phyloP scores from a whole-genome alignment of 176 grass and related monocot genomes.

The Bothriochloa decipiens region DNA sequence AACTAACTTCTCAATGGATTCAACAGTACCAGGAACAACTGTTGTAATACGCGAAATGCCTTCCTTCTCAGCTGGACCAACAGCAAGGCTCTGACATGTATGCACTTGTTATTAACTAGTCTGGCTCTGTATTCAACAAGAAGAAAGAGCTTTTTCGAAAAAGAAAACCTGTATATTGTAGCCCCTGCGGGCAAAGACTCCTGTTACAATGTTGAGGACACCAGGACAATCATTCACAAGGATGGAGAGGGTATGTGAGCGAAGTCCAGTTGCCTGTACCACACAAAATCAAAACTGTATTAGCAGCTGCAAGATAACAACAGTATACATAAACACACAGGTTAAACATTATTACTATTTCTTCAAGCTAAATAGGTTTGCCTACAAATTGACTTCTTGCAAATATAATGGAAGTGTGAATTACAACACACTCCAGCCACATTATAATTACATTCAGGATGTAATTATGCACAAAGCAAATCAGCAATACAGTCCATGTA shows the following conservation, averaged over 20 bases:
- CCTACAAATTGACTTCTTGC: slow-evolving; percentile 22
- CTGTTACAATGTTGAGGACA: slow-evolving; percentile 93
- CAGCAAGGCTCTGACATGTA: slow-evolving; percentile 83
- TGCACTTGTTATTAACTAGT: slow-evolving; percentile 20
- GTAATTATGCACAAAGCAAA: background rate
- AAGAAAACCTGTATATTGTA: slow-evolving; percentile 96
- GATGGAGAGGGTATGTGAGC: slow-evolving; percentile 92
- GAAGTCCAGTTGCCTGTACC: slow-evolving; percentile 68
- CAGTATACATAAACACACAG: slow-evolving; percentile 13
- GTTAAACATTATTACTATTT: background rate
- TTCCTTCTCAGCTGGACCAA: slow-evolving; percentile 78
- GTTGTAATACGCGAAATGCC: slow-evolving; percentile 91
- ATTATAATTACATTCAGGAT: slow-evolving; percentile 21
- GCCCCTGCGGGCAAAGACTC: slow-evolving; percentile 93
- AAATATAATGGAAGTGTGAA: slow-evolving; percentile 31
- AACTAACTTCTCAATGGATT: slow-evolving; percentile 82
- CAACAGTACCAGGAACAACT: slow-evolving; percentile 85
- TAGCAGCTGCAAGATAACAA: slow-evolving; percentile 30
- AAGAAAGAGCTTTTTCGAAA: background rate
- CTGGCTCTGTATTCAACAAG: slow-evolving; percentile 8
- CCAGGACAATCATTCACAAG: slow-evolving; percentile 90
- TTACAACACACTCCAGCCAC: background rate
- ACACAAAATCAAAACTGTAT: slow-evolving; percentile 35
- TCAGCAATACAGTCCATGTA: background rate
- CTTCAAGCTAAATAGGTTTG: slow-evolving; percentile 15